Conservation (phyloP, 2,329 filamentous ascomycete genomes). For the Colletotrichum sp. region DNA sequence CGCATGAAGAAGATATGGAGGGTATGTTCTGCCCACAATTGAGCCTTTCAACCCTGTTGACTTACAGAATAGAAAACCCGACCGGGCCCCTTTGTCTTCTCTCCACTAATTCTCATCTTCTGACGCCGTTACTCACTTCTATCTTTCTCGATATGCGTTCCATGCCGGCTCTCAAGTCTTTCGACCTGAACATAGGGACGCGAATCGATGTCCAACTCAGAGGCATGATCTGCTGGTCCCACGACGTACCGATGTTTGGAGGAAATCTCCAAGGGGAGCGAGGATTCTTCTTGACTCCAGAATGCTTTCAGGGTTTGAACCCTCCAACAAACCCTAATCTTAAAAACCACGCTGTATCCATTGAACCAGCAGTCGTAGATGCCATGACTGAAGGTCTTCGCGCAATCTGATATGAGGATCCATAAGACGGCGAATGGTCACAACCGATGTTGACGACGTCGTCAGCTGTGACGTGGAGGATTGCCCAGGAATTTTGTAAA, state of each 20-base stretch:
- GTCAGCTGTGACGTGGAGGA: neutral
- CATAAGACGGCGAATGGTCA: neutral
- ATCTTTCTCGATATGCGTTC: neutral
- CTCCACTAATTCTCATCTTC: neutral
- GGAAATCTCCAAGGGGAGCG: neutral
- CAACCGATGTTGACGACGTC: neutral
- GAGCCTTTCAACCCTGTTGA: neutral
- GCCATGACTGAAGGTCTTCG: neutral
- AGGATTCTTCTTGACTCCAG: neutral
- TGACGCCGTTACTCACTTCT: neutral
- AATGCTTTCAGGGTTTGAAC: neutral
- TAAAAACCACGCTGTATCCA: neutral
- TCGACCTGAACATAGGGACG: neutral
- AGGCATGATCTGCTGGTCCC: neutral
- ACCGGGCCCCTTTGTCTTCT: neutral
- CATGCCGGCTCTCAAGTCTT: neutral
- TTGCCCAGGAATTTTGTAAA: neutral
- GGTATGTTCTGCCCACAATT: neutral
- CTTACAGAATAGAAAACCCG: neutral
- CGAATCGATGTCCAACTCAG: neutral
- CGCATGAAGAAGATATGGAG: rapidly evolving
- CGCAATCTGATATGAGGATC: neutral
- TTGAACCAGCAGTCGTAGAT: neutral
- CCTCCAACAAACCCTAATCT: neutral
- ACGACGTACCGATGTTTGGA: neutral